Evolutionary conservation across 202 grass and related monocot genomes (phyloP), one percentile per base, ranked within the genome.

Genomic region (Miscanthus sacchariflorus): DNA sequence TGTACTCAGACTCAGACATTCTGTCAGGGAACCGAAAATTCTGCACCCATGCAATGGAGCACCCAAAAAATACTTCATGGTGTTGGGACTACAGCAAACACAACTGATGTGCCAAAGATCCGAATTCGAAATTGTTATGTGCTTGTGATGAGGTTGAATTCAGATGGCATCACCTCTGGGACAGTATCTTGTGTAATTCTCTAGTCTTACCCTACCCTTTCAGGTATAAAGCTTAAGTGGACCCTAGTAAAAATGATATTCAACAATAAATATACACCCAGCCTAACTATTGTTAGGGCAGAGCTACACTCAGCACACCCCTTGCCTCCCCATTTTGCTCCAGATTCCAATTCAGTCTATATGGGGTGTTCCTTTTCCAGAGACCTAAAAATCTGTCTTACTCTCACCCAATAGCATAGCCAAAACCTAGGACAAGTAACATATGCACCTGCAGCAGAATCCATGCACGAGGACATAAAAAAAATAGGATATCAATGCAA

Each of bases 251-350:
- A 75, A 44, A 75, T 75, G 14, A 18, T 30, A 74, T 74, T 74
- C 40, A 30, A 49, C 30, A 75, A 27, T 48, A 74, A 48, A 74
- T 46, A 74, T 74, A 49, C 18, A 73, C 72, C 23, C 23, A 49
- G 23, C 12, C n/a, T 48, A 75, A 30, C 24, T 18, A 2, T 74
- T 24, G 70, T 43, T 0, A 12, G 42, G 12, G 24, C 23, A 49
- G 44, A 49, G 12, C 72, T 28, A 28, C 0, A 30, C 25, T 35
- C 27, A 54, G 14, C 24, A 76, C 72, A 76, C n/a, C 14, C 24
- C 25, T 35, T 15, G 19, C 27, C 6, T 54, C 27, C 46, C 74
- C 7, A 27, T 76, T 52, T 21, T 35, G 27, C 15, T 35, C 3
- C 45, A 15, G 33, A 52, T 27, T 48, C 44, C 23, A 17, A 52